A percentile compares a stretch with the other conserved stretches of the same genome.
These are phyloP conservation scores for Trapa bicornis DNA, from an alignment of 345 rosid species.

Conservation along the genomic window DNA sequence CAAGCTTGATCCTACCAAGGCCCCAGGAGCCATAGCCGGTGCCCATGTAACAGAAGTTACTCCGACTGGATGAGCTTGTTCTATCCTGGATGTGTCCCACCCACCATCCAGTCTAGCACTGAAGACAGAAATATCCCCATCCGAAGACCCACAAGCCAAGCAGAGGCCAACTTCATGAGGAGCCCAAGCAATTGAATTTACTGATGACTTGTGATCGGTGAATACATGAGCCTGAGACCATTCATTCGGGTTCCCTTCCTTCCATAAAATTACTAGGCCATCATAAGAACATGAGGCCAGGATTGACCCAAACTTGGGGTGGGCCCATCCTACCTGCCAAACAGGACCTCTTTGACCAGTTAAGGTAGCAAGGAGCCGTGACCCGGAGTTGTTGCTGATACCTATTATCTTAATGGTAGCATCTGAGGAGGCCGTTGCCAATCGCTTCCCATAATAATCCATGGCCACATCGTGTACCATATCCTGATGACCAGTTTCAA, in stretches of 20 bases:
- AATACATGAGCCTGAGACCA: slow-evolving; percentile 51
- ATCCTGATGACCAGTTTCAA: slow-evolving; percentile 51
- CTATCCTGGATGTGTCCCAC: slow-evolving; percentile 48
- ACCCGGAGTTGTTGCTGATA: slow-evolving; percentile 29
- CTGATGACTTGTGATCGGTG: slow-evolving; percentile 46
- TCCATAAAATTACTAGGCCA: slow-evolving; percentile 56
- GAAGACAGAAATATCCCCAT: slow-evolving; percentile 51
- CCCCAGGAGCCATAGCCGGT: slow-evolving; percentile 41
- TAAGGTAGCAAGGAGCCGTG: slow-evolving; percentile 42
- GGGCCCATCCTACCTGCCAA: slow-evolving; percentile 62
- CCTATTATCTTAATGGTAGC: slow-evolving; percentile 42
- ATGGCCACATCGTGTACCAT: slow-evolving; percentile 44
- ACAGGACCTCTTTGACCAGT: slow-evolving; percentile 53
- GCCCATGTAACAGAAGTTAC: slow-evolving; percentile 64
- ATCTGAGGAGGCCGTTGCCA: slow-evolving; percentile 55
- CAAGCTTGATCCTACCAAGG: slow-evolving; percentile 37
- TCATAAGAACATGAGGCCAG: slow-evolving; percentile 61
- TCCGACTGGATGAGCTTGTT: slow-evolving; percentile 58
- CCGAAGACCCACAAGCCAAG: slow-evolving; percentile 60
- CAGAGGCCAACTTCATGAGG: slow-evolving; percentile 62
- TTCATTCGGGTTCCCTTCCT: slow-evolving; percentile 47
- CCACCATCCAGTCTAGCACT: slow-evolving; percentile 43
- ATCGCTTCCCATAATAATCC: slow-evolving; percentile 58
- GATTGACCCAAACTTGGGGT: slow-evolving; percentile 47
- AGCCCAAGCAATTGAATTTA: slow-evolving; percentile 57